These are phyloP conservation scores for Fonsecaea multimorphosa DNA, from an alignment of 2,329 filamentous ascomycete species.

Conservation along the genomic window DNA sequence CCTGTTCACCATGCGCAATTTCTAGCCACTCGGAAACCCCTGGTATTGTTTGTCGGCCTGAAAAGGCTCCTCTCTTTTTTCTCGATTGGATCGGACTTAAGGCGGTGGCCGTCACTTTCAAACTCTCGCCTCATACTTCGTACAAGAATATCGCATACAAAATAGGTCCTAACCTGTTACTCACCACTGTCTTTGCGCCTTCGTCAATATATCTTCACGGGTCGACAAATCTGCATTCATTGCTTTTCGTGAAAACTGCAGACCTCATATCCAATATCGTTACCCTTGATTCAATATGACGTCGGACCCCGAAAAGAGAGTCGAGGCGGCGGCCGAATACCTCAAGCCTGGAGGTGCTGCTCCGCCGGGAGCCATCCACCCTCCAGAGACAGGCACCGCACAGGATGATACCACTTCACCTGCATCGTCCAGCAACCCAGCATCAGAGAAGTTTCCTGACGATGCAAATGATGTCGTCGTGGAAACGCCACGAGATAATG, in stretches of 20 bases:
- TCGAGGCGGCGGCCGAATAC: slow-evolving; percentile 1
- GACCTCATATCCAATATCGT: neutral
- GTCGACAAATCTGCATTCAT: neutral
- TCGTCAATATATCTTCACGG: neutral
- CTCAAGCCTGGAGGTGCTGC: neutral
- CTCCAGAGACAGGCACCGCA: neutral
- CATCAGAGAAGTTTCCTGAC: slow-evolving; percentile 23
- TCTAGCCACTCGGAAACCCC: neutral
- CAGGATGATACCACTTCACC: slow-evolving; percentile 9
- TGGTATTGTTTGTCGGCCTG: neutral
- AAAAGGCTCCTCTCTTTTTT: neutral
- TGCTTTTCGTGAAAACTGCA: neutral
- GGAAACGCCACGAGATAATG: slow-evolving; percentile 2
- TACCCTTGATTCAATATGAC: slow-evolving; percentile 1
- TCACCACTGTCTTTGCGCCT: neutral
- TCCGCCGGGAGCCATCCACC: neutral
- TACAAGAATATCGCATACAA: slow-evolving; percentile 2
- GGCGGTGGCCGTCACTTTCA: neutral
- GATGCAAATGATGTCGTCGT: slow-evolving; percentile 6
- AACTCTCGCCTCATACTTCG: neutral
- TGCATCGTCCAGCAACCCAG: slow-evolving; percentile 10
- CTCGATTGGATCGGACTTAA: neutral
- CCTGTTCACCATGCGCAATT: neutral
- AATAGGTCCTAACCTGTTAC: neutral
- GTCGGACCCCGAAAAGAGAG: neutral